Percentiles rank a stretch among this genome's conserved stretches.
Conservation (phyloP, 495 filamentous ascomycete species). For the Penicillium alfredii region DNA sequence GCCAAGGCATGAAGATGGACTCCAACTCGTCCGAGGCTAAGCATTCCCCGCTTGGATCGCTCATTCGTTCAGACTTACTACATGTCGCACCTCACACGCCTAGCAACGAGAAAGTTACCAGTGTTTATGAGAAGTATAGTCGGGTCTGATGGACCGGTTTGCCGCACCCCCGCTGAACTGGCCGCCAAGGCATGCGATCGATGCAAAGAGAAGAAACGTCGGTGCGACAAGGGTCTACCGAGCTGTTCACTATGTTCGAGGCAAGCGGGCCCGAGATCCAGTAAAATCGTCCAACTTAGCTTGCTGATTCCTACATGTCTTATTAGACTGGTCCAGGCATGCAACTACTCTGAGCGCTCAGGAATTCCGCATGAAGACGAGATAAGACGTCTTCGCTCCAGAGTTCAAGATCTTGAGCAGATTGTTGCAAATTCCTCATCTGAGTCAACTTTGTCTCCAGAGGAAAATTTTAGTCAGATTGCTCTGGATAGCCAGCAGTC, state of each 20-base stretch:
- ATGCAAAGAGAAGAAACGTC: constrained; percentile 8
- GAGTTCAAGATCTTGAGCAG: background rate
- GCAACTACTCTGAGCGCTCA: background rate
- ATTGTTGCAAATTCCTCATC: background rate
- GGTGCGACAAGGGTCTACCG: constrained; percentile 13
- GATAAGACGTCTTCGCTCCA: background rate
- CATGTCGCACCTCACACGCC: too few relatives aligned
- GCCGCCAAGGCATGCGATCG: constrained; percentile 5
- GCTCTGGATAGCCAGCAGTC: background rate
- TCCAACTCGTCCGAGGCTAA: too few relatives aligned
- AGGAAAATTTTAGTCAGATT: background rate
- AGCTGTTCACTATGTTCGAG: constrained; percentile 7
- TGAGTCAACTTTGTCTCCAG: background rate
- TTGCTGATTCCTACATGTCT: too few relatives aligned
- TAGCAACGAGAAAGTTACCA: too few relatives aligned
- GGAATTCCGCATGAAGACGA: background rate
- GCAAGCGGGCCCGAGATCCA: too few relatives aligned
- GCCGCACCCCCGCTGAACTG: background rate
- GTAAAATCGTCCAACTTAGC: too few relatives aligned
- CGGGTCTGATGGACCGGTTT: background rate
- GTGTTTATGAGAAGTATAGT: too few relatives aligned
- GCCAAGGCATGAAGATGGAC: too few relatives aligned
- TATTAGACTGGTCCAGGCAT: background rate
- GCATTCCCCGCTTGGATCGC: too few relatives aligned
- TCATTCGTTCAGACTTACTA: too few relatives aligned